These are phyloP conservation scores for Guillardia theta DNA, from an alignment of 78 protist species.

Conservation along the genomic window DNA sequence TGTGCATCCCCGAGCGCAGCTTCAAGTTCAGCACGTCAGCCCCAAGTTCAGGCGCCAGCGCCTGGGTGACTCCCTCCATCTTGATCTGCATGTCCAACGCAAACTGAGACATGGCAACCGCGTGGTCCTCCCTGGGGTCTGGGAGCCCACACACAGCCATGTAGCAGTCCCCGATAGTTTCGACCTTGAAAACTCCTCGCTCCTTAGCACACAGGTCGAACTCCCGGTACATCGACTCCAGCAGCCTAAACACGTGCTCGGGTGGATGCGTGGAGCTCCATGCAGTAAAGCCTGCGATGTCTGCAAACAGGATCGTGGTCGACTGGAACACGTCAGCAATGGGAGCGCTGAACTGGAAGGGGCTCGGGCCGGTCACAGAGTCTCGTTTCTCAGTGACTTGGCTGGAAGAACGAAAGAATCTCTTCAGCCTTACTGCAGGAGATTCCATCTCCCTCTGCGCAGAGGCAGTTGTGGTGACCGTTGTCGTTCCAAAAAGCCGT, in stretches of 20 bases:
- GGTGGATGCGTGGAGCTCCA: not conserved
- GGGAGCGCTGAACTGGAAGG: too few relatives aligned
- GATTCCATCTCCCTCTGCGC: too few relatives aligned
- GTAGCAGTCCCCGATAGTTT: not conserved
- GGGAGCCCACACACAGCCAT: not conserved
- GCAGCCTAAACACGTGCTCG: not conserved
- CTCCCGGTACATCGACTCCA: not conserved
- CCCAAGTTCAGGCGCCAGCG: not conserved
- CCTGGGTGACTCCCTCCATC: not conserved
- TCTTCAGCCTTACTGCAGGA: too few relatives aligned
- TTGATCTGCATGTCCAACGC: not conserved
- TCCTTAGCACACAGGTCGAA: not conserved
- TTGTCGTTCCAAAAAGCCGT: too few relatives aligned
- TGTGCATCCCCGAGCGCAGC: not conserved
- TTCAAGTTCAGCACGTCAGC: not conserved
- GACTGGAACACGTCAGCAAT: too few relatives aligned
- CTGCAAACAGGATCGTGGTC: not conserved
- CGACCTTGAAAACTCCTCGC: constrained; percentile 2
- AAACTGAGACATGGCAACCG: not conserved
- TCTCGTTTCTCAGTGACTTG: too few relatives aligned
- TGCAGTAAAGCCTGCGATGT: not conserved
- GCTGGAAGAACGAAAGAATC: too few relatives aligned
- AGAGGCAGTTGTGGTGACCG: too few relatives aligned
- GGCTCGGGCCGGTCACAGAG: too few relatives aligned
- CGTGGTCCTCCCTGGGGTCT: not conserved